Base-by-base conservation (phyloP, 306 rosid genomes). In the Medicago arabica region DNA sequence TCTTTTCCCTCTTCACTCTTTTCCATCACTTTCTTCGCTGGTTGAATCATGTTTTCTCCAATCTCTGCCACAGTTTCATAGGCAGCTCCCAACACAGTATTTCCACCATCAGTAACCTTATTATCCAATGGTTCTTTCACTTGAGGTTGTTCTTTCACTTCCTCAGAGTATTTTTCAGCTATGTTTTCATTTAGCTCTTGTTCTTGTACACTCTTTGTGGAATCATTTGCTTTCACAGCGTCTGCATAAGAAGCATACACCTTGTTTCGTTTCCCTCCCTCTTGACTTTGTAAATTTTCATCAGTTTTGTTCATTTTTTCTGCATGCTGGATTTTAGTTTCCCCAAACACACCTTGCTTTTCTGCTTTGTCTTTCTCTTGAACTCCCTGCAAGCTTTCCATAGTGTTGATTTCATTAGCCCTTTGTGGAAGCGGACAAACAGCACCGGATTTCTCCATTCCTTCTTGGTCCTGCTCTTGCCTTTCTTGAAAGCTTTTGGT, bases 291-390 rank as follows among this genome's bases (percentile, higher is more conserved):
- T 66, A 19, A 61, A 16, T 9, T 66, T 66, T 17, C 38, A 7
- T 23, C 41, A 34, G 17, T 61, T 25, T 59, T 23, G 21, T 61
- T 61, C 25, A 36, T 81, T 16, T 78, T 44, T 81, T 82, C 81
- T 0, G 89, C 89, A 40, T 85, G 80, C 64, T 80, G 86, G 6
- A 58, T 39, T 61, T 82, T 63, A 7, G 93, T 88, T 58, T 88
- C 67, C 7, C 19, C 90, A 2, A 84, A 83, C 9, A 85, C 78
- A 21, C 67, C 74, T 11, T 74, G 59, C 12, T 17, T 17, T 17
- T 17, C 17, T 53, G 21, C 72, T 25, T 18, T 47, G n/a, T 16
- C 47, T 17, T 40, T 25, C 17, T 25, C 59, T 47, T 7, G 43
- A 18, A 64, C 75, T 76, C 39, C 57, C 39, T 71, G 31, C 44